phyloP scores from a whole-genome alignment of 148 eudicot genomes.

The Selenicereus undatus region DNA sequence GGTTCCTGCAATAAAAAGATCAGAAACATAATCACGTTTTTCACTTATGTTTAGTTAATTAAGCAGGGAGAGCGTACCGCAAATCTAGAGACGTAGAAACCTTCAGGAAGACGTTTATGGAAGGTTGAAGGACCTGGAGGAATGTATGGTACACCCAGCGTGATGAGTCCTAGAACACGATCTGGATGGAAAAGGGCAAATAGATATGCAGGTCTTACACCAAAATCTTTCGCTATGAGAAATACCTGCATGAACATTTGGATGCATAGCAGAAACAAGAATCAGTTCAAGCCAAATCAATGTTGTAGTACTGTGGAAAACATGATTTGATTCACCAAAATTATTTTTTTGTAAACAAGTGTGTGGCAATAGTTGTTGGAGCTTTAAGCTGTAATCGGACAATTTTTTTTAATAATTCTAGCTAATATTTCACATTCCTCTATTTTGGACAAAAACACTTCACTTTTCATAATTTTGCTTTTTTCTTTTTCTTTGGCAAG shows the following conservation, averaged over 20 bases:
- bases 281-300: neutral
- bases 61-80: slow-evolving; percentile 24
- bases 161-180: slow-evolving; percentile 37
- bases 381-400: too few relatives aligned
- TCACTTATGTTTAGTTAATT: neutral
- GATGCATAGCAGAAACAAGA: neutral
- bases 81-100: slow-evolving; percentile 60
- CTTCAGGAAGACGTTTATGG: slow-evolving; percentile 38
- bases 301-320: too few relatives aligned
- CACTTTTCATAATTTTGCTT: too few relatives aligned
- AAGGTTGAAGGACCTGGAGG: slow-evolving; percentile 32
- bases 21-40: neutral
- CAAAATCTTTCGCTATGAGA: slow-evolving; percentile 51
- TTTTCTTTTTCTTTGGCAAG: neutral
- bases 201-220: slow-evolving; percentile 29
- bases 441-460: too few relatives aligned
- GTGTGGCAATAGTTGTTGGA: too few relatives aligned
- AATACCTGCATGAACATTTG: slow-evolving; percentile 28
- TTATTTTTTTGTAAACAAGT: too few relatives aligned
- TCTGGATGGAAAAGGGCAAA: slow-evolving; percentile 42
- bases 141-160: slow-evolving; percentile 43
- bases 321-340: too few relatives aligned
- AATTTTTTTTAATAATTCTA: too few relatives aligned
- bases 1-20: slow-evolving; percentile 32
- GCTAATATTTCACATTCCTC: neutral